A percentile compares a stretch with the other conserved stretches of the same genome.
Evolutionary conservation across 352 stramenopile species (phyloP).

Genomic region (Globisporangium nodosum): DNA sequence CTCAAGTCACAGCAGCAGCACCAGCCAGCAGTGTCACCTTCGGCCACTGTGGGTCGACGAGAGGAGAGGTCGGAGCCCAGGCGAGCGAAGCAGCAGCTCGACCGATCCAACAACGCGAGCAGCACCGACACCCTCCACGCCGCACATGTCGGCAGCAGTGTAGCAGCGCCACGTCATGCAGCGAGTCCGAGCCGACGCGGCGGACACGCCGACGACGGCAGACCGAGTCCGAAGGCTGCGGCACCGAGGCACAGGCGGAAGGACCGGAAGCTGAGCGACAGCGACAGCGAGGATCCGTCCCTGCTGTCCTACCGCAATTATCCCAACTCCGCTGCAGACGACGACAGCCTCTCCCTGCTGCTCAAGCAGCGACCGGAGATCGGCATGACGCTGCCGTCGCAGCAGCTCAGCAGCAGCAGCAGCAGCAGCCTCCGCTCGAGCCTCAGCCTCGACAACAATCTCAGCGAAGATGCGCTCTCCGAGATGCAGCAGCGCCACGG

Average conservation of each 20-base stretch:
- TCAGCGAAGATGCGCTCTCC: slow-evolving; percentile 11
- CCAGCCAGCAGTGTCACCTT: too few species aligned
- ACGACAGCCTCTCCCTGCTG: slow-evolving; percentile 26
- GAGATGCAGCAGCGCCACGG: slow-evolving; percentile 9
- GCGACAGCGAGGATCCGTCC: slow-evolving; percentile 6
- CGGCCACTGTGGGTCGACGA: background rate
- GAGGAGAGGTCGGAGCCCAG: slow-evolving; percentile 9
- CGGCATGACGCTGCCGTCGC: background rate
- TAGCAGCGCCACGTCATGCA: too few species aligned
- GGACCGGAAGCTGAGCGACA: slow-evolving; percentile 1
- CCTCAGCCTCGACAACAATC: slow-evolving; percentile 8
- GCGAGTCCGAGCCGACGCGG: background rate
- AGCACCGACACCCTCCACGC: slow-evolving; percentile 12
- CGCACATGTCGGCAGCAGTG: background rate
- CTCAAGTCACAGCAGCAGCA: background rate
- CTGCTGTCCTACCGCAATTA: background rate
- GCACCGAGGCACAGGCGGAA: background rate
- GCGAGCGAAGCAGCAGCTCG: slow-evolving; percentile 3
- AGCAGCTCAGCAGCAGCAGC: slow-evolving; percentile 1
- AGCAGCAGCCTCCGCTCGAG: background rate
- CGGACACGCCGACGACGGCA: background rate
- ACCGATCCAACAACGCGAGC: slow-evolving; percentile 13
- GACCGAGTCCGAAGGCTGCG: background rate
- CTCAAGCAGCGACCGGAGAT: slow-evolving; percentile 15
- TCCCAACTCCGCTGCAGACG: slow-evolving; percentile 3